These are phyloP conservation scores for Sphagnum tenellum DNA, from an alignment of 225 moss, liverwort and hornwort genomes.

Conservation along the genomic window DNA sequence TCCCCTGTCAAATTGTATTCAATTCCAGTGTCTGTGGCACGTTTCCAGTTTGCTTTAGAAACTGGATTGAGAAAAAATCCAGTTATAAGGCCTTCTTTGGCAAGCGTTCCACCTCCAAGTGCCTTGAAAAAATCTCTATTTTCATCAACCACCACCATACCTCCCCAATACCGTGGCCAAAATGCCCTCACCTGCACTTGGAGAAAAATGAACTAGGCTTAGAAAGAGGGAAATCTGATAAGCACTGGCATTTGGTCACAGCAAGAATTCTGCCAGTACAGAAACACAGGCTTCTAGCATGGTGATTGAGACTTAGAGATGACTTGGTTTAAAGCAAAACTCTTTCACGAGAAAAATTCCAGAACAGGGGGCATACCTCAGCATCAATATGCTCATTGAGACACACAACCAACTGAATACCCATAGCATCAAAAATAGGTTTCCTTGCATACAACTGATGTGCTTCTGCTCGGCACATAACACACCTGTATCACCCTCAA, in stretches of 20 bases:
- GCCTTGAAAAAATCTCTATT: constrained; percentile 63
- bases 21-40: constrained; percentile 42
- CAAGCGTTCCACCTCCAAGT: constrained; percentile 56
- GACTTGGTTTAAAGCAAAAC: background rate
- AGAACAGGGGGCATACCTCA: constrained; percentile 32
- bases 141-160: constrained; percentile 62
- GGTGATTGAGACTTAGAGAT: background rate
- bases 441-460: constrained; percentile 76
- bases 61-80: constrained; percentile 46
- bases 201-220: background rate
- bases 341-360: background rate
- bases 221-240: background rate
- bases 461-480: constrained; percentile 92
- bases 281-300: no score
- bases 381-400: constrained; percentile 70
- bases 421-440: constrained; percentile 78
- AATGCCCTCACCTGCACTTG: constrained; percentile 41
- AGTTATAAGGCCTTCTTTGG: constrained; percentile 31
- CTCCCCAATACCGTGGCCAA: constrained; percentile 92
- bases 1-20: constrained; percentile 43
- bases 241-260: no score
- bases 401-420: constrained; percentile 65
- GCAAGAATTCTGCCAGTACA: no score
- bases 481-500: constrained; percentile 37
- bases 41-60: constrained; percentile 56